Conservation (phyloP, 371 early-diverging fungal genomes). For the Coemansia sp. region DNA sequence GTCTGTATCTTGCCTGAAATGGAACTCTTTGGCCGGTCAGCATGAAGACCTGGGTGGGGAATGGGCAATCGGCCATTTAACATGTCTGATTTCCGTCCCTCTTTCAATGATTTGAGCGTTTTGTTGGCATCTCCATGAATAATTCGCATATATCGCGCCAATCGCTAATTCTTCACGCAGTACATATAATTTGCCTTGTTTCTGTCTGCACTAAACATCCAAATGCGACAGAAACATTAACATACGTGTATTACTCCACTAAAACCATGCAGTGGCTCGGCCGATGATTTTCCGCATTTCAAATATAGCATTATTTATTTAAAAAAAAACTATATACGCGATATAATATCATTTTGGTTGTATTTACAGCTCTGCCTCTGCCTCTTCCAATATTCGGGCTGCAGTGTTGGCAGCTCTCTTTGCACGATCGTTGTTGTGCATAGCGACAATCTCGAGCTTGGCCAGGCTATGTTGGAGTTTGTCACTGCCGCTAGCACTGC, state of each 20-base stretch:
- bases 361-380: neutral
- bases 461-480: conserved; percentile 5
- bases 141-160: neutral
- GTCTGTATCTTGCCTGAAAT: neutral
- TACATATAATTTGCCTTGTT: too few species aligned
- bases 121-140: neutral
- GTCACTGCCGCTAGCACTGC: neutral
- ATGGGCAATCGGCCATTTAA: conserved; percentile 2
- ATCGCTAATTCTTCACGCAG: neutral
- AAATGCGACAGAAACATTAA: neutral
- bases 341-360: neutral
- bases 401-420: neutral
- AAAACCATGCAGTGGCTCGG: neutral
- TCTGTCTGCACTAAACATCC: too few species aligned
- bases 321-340: neutral
- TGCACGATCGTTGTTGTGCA: conserved; percentile 3
- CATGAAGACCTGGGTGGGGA: neutral
- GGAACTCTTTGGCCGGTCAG: neutral
- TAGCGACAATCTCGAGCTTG: neutral
- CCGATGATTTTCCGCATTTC: neutral
- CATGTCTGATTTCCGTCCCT: conserved; percentile 1
- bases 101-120: neutral
- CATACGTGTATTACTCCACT: too few species aligned
- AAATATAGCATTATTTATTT: neutral
- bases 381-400: neutral